These are phyloP conservation scores for Fusarium euwallaceae DNA, from an alignment of 2,329 filamentous ascomycete species.

Conservation along the genomic window DNA sequence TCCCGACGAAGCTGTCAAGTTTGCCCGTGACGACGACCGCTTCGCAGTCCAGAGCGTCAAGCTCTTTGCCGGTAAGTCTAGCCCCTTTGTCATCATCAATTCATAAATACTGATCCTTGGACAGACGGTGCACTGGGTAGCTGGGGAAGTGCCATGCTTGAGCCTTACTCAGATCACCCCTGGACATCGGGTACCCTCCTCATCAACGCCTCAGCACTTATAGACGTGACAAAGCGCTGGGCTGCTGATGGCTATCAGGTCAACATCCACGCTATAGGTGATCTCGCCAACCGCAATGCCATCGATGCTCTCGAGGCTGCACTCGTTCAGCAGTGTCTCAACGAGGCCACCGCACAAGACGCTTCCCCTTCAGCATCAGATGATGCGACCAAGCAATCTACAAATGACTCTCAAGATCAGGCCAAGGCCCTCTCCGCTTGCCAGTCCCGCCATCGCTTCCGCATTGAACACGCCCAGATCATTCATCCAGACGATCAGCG, in stretches of 20 bases:
- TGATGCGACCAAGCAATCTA: background rate
- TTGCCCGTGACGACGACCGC: constrained; percentile 60
- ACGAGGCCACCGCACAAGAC: constrained; percentile 40
- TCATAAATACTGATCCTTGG: background rate
- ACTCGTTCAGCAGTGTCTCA: constrained; percentile 66
- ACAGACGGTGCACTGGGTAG: constrained; percentile 77
- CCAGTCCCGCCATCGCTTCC: constrained; percentile 69
- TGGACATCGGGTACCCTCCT: constrained; percentile 74
- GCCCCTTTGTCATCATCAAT: background rate
- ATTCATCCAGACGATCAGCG: constrained; percentile 74
- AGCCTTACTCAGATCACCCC: constrained; percentile 75
- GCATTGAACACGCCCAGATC: constrained; percentile 80
- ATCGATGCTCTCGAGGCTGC: constrained; percentile 72
- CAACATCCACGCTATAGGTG: constrained; percentile 80
- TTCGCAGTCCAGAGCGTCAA: constrained; percentile 75
- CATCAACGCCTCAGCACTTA: constrained; percentile 72
- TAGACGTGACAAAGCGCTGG: constrained; percentile 68
- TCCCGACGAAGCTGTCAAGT: constrained; percentile 60
- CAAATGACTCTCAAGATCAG: constrained; percentile 14
- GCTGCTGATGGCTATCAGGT: constrained; percentile 73
- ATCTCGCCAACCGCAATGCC: constrained; percentile 75
- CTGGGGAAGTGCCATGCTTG: constrained; percentile 80
- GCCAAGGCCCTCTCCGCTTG: constrained; percentile 58
- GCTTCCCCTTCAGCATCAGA: constrained; percentile 5
- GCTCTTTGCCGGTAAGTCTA: constrained; percentile 71